Conservation (phyloP, 805 yeast genomes). For the Wickerhamomyces bovis region DNA sequence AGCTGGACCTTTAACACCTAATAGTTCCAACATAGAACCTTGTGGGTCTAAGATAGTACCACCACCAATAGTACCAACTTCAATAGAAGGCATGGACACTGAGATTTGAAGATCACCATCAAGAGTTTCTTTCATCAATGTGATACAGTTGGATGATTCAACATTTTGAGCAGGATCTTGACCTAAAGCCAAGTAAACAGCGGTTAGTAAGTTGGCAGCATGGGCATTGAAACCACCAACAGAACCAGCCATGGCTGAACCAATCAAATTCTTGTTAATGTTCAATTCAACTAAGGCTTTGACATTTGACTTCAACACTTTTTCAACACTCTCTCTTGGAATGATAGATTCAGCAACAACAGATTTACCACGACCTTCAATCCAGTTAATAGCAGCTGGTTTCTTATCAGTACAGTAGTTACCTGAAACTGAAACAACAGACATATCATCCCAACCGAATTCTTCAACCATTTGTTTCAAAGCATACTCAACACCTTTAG, state of each 20-base stretch:
- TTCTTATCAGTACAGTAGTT: constrained; percentile 97
- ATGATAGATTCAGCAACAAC: constrained; percentile 93
- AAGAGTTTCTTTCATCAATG: constrained; percentile 76
- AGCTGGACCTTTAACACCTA: constrained; percentile 95
- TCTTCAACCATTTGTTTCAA: constrained; percentile 79
- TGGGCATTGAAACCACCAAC: constrained; percentile 98
- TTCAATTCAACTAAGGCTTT: constrained; percentile 89
- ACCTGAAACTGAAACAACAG: constrained; percentile 87
- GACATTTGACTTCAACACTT: constrained; percentile 86
- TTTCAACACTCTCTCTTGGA: constrained; percentile 73
- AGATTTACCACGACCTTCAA: constrained; percentile 98
- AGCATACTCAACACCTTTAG: constrained; percentile 92
- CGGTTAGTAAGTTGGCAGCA: constrained; percentile 94
- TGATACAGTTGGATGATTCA: constrained; percentile 95
- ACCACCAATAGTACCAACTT: constrained; percentile 99
- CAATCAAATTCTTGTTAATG: constrained; percentile 82
- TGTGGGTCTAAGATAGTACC: constrained; percentile 98
- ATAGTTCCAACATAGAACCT: constrained; percentile 87
- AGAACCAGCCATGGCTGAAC: constrained; percentile 98
- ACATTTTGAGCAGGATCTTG: constrained; percentile 99
- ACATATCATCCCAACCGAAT: constrained; percentile 93
- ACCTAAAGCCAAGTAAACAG: constrained; percentile 90
- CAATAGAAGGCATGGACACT: constrained; percentile 99
- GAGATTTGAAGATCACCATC: constrained; percentile 83
- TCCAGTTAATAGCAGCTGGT: constrained; percentile 98